These are phyloP conservation scores for Tulasnella sp. DNA, from an alignment of 768 basidiomycete species.

Conservation along the genomic window DNA sequence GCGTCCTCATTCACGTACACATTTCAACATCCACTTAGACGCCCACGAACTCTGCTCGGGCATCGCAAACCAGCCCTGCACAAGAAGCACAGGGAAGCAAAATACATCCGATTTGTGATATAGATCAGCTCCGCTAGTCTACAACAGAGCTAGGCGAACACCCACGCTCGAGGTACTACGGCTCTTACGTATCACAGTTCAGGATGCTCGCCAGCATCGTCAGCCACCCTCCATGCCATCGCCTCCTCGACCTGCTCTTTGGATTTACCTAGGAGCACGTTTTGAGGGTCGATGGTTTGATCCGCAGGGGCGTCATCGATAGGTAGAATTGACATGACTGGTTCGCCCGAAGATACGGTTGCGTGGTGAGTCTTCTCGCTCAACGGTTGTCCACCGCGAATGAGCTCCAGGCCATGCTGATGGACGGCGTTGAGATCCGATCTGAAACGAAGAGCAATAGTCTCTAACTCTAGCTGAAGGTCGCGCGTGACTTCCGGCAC, in stretches of 20 bases:
- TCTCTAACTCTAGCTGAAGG: constrained; percentile 12
- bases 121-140: no score
- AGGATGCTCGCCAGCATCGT: neutral
- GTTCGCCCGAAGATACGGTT: neutral
- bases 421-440: constrained; percentile 1
- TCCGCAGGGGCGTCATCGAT: constrained; percentile 1
- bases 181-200: neutral
- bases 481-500: neutral
- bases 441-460: constrained; percentile 9
- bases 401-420: neutral
- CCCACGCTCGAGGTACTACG: no score
- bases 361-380: neutral
- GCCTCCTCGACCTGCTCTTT: constrained; percentile 14
- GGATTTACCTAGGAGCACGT: constrained; percentile 1
- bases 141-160: no score
- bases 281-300: neutral
- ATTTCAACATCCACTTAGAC: no score
- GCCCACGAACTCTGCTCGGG: no score
- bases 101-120: no score
- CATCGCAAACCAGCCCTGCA: no score
- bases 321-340: constrained; percentile 6
- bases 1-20: no score
- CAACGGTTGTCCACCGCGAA: neutral
- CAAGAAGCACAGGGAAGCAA: no score
- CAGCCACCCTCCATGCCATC: neutral